Evolutionary conservation across 768 basidiomycete genomes (phyloP).

Genomic region (Boletus sp.): DNA sequence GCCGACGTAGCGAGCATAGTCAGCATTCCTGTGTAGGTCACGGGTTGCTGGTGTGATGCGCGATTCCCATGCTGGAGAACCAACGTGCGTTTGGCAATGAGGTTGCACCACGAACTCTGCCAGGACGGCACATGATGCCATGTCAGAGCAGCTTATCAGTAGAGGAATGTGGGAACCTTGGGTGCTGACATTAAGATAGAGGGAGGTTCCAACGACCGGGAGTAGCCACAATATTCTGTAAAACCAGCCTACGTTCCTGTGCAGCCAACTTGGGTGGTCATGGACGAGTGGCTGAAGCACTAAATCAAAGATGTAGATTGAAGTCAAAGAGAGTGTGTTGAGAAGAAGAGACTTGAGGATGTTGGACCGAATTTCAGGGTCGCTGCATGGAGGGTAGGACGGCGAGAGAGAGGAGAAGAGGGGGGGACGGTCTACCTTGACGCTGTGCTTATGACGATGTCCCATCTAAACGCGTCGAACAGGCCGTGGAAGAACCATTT

Average conservation of each 20-base stretch:
- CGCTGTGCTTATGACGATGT: constrained; percentile 55
- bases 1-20: constrained; percentile 75
- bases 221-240: constrained; percentile 77
- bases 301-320: constrained; percentile 74
- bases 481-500: constrained; percentile 59
- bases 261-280: constrained; percentile 61
- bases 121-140: not conserved
- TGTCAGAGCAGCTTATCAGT: constrained; percentile 13
- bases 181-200: constrained; percentile 75
- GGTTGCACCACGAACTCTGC: constrained; percentile 74
- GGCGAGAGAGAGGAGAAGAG: constrained; percentile 6
- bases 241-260: constrained; percentile 70
- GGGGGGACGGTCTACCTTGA: constrained; percentile 44
- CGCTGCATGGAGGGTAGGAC: constrained; percentile 41
- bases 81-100: constrained; percentile 73
- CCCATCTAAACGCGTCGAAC: constrained; percentile 72
- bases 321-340: constrained; percentile 66
- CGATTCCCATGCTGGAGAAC: constrained; percentile 66
- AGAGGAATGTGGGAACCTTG: constrained; percentile 4
- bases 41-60: constrained; percentile 47
- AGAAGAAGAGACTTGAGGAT: constrained; percentile 72
- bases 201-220: constrained; percentile 69
- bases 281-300: constrained; percentile 65
- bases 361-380: constrained; percentile 71
- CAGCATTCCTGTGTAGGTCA: constrained; percentile 67